phyloP scores from a whole-genome alignment of 1,284 basidiomycete genomes.

The Chalciporus sp. region DNA sequence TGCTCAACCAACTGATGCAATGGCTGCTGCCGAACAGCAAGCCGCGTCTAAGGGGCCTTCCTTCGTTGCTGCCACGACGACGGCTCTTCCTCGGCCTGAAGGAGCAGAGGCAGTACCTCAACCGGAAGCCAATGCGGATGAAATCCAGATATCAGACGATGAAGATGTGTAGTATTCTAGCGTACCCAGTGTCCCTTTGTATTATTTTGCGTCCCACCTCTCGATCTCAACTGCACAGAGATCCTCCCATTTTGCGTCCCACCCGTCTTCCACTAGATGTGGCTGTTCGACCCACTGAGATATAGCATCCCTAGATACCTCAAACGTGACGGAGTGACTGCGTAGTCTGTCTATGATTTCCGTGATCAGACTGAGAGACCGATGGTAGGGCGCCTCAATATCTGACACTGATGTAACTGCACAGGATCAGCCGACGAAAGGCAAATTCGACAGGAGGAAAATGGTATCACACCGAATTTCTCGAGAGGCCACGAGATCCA shows the following conservation, averaged over 20 bases:
- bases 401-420: slow-evolving; percentile 58
- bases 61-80: slow-evolving; percentile 67
- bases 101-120: slow-evolving; percentile 32
- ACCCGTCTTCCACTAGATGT: slow-evolving; percentile 63
- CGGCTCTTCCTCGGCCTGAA: slow-evolving; percentile 37
- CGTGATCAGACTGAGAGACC: slow-evolving; percentile 60
- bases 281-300: slow-evolving; percentile 68
- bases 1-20: slow-evolving; percentile 60
- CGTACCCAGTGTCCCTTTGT: slow-evolving; percentile 10
- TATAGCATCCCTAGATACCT: slow-evolving; percentile 61
- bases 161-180: slow-evolving; percentile 52
- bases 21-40: slow-evolving; percentile 68
- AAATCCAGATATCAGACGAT: slow-evolving; percentile 85
- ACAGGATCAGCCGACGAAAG: not conserved
- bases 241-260: slow-evolving; percentile 75
- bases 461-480: slow-evolving; percentile 58
- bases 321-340: slow-evolving; percentile 66
- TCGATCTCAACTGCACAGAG: slow-evolving; percentile 73
- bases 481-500: slow-evolving; percentile 82
- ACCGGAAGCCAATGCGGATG: slow-evolving; percentile 63
- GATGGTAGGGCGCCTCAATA: slow-evolving; percentile 66
- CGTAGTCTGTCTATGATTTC: slow-evolving; percentile 61
- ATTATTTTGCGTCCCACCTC: slow-evolving; percentile 54
- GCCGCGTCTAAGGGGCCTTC: slow-evolving; percentile 51
- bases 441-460: not conserved